Evolutionary conservation across 495 filamentous ascomycete species (phyloP).

Genomic region (Darksidea phi): DNA sequence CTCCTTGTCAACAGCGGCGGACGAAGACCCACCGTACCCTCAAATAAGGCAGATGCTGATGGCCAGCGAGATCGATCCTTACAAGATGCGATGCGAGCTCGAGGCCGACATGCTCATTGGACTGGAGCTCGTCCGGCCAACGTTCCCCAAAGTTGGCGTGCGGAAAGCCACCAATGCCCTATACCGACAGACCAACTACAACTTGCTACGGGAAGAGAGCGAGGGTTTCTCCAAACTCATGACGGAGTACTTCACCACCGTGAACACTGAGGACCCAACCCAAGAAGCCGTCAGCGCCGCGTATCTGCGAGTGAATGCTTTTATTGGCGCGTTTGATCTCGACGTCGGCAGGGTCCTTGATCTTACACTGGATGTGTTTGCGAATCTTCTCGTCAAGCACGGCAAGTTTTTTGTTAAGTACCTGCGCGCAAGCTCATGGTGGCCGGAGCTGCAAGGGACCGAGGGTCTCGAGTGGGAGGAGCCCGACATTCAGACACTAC

Average conservation of each 20-base stretch:
- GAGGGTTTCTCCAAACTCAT: constrained; percentile 91
- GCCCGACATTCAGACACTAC: constrained; percentile 50
- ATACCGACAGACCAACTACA: constrained; percentile 95
- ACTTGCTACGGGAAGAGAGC: constrained; percentile 89
- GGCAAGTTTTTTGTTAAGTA: constrained; percentile 92
- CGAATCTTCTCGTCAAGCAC: constrained; percentile 77
- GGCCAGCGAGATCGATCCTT: constrained; percentile 67
- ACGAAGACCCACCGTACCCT: constrained; percentile 55
- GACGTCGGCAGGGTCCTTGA: constrained; percentile 94
- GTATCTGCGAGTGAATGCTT: constrained; percentile 78
- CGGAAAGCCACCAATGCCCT: constrained; percentile 87
- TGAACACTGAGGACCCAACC: constrained; percentile 54
- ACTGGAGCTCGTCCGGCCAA: constrained; percentile 76
- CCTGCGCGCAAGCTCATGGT: constrained; percentile 90
- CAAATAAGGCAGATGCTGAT: constrained; percentile 57
- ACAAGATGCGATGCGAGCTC: constrained; percentile 76
- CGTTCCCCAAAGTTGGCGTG: constrained; percentile 77
- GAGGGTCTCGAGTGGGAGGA: constrained; percentile 45
- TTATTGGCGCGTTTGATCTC: constrained; percentile 89
- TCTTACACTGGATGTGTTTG: constrained; percentile 85
- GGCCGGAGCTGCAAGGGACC: constrained; percentile 65
- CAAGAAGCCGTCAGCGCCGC: constrained; percentile 66
- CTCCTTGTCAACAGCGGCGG: constrained; percentile 56
- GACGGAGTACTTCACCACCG: constrained; percentile 81
- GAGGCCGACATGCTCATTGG: constrained; percentile 71